Base-by-base conservation (phyloP, 1,284 basidiomycete genomes). In the Ceratobasidium papillatum region DNA sequence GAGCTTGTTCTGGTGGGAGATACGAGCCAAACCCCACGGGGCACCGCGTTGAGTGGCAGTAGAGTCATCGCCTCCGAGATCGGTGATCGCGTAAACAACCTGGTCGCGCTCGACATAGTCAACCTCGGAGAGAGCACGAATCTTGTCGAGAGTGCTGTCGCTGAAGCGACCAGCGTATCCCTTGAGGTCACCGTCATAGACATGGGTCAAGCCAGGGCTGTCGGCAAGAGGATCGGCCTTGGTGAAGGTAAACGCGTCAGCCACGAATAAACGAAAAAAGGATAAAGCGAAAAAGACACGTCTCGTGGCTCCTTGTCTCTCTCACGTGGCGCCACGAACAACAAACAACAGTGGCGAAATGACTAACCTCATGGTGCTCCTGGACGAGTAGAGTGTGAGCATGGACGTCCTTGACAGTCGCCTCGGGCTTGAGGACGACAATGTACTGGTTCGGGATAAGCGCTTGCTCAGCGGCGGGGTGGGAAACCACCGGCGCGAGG, bases 21-120 rank as follows among this genome's bases (percentile, higher is more conserved):
- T 90, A 75, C 98, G 94, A 61, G 97, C 96, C 51, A 99, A 91
- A 82, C 98, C 95, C 98, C 98, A 99, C 74, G 97, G 96, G 27
- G 97, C 94, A 38, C 86, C 84, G 75, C 84, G 90, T 88, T 98
- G 94, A 4, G 85, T 82, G 69, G 79, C 78, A 56, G 76, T 51
- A 49, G 77, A 47, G 9, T 47, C 45, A 47, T 47, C 65, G 76
- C 54, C 75, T 73, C 81, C 77, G 74, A 78, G 80, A 58, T 85
- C 78, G 1, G 91, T 89, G 78, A 89, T 87, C 17, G 93, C 91
- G 78, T 86, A 87, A 27, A 97, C 93, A 78, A 96, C 85, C 84
- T 97, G 95, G 85, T 99, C 98, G 77, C 86, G 88, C 86, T 99
- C 98, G 76, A 99, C 87, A 81, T 93, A 97, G 38, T 91, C 94